Conservation (phyloP, 768 basidiomycete genomes). For the Scleroderma citrinum region DNA sequence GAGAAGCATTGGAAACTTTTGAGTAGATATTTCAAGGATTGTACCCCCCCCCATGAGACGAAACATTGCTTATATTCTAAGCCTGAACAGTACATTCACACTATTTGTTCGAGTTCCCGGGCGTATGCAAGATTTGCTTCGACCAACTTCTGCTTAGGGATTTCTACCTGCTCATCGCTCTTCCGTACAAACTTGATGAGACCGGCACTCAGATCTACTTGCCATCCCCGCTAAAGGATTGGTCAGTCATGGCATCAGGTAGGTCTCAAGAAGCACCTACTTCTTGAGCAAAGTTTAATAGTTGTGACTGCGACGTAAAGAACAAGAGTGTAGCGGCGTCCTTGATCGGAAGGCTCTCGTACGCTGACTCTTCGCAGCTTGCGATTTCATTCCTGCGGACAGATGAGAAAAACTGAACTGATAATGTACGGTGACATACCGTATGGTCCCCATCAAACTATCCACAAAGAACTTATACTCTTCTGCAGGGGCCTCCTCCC, state of each 20-base stretch:
- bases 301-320: conserved; percentile 77
- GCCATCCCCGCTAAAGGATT: conserved; percentile 67
- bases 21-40: conserved; percentile 31
- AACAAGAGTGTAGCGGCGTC: conserved; percentile 90
- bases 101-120: conserved; percentile 86
- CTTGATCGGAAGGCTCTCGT: conserved; percentile 82
- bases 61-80: neutral
- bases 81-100: conserved; percentile 39
- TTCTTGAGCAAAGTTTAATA: conserved; percentile 76
- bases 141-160: conserved; percentile 82
- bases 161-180: conserved; percentile 76
- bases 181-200: conserved; percentile 77
- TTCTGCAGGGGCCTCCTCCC: conserved; percentile 86
- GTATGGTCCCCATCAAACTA: conserved; percentile 88
- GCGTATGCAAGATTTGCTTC: conserved; percentile 73
- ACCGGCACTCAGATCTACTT: conserved; percentile 64
- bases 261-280: conserved; percentile 34
- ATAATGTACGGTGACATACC: conserved; percentile 42
- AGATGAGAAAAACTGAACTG: conserved; percentile 3
- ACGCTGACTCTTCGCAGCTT: conserved; percentile 91
- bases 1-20: conserved; percentile 72
- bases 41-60: neutral
- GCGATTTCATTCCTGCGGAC: conserved; percentile 86
- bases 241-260: neutral
- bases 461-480: conserved; percentile 95